These are phyloP conservation scores for Arabidopsis hybrid DNA, from an alignment of 441 rosid genomes.

Conservation along the genomic window DNA sequence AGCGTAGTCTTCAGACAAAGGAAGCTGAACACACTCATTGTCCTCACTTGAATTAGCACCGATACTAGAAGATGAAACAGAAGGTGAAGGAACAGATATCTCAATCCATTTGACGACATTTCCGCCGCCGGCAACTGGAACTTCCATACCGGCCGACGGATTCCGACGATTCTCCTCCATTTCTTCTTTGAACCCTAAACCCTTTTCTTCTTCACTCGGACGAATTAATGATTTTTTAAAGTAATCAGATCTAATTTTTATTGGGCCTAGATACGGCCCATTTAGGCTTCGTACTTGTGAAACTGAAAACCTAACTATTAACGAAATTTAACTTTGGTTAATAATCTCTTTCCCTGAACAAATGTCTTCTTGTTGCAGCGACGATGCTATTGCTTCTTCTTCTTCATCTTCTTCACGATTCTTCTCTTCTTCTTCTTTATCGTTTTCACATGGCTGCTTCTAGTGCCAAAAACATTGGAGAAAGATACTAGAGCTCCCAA, in stretches of 20 bases:
- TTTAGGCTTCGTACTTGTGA: not conserved
- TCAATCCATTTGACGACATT: constrained; percentile 75
- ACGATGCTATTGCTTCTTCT: constrained; percentile 18
- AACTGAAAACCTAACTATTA: constrained; percentile 33
- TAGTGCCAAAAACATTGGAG: not conserved
- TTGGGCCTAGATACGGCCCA: not conserved
- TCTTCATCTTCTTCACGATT: constrained; percentile 18
- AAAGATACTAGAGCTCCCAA: not conserved
- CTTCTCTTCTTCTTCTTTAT: constrained; percentile 2
- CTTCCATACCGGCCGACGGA: constrained; percentile 67
- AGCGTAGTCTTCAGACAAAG: constrained; percentile 56
- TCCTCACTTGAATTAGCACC: constrained; percentile 33
- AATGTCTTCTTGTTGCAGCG: constrained; percentile 13
- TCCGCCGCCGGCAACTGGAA: constrained; percentile 74
- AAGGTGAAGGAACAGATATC: constrained; percentile 54
- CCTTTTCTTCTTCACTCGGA: not conserved
- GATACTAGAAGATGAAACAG: constrained; percentile 30
- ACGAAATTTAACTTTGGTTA: constrained; percentile 19
- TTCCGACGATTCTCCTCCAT: constrained; percentile 44
- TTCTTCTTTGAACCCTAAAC: constrained; percentile 42
- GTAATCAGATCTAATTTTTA: not conserved
- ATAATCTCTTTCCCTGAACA: not conserved
- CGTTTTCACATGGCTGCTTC: constrained; percentile 2
- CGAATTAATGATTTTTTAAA: not conserved
- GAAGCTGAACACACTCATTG: constrained; percentile 44